These are phyloP conservation scores for Leptographium procerum DNA, from an alignment of 2,329 filamentous ascomycete genomes.

Conservation along the genomic window DNA sequence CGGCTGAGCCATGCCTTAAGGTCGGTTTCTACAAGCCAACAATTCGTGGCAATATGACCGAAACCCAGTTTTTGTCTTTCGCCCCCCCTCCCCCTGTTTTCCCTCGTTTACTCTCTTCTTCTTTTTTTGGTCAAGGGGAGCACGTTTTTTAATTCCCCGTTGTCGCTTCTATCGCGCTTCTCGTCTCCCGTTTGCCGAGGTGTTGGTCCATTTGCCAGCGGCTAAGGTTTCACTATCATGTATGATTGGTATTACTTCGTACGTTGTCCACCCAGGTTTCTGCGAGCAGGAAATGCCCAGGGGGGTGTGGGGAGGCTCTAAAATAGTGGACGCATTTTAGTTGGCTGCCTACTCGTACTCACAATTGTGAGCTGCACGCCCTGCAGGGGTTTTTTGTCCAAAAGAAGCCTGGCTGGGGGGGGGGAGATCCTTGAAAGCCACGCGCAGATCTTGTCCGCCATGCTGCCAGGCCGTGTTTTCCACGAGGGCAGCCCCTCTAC, in stretches of 20 bases:
- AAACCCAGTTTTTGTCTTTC: no score
- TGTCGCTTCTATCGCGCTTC: neutral
- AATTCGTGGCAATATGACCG: no score
- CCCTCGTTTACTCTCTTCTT: neutral
- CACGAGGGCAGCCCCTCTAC: conserved; percentile 13
- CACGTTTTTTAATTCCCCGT: neutral
- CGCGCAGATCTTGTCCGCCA: conserved; percentile 25
- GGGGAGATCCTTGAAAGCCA: conserved; percentile 26
- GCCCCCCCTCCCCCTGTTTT: neutral
- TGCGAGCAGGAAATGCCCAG: neutral
- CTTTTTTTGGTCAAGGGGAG: neutral
- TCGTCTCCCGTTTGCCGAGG: neutral
- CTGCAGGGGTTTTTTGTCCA: conserved; percentile 17
- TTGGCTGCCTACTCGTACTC: neutral
- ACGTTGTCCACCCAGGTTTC: neutral
- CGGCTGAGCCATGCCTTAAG: neutral
- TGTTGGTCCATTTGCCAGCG: neutral
- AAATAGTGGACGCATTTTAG: neutral
- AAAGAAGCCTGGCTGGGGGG: conserved; percentile 18
- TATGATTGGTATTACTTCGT: neutral
- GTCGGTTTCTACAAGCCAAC: neutral
- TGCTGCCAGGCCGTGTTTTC: conserved; percentile 15
- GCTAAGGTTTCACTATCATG: neutral
- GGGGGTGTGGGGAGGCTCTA: neutral
- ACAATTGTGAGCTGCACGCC: conserved; percentile 1